Percentiles rank a stretch among this genome's conserved stretches.
Evolutionary conservation across 495 filamentous ascomycete genomes (phyloP).

Genomic region (Cenococcum geophilum): DNA sequence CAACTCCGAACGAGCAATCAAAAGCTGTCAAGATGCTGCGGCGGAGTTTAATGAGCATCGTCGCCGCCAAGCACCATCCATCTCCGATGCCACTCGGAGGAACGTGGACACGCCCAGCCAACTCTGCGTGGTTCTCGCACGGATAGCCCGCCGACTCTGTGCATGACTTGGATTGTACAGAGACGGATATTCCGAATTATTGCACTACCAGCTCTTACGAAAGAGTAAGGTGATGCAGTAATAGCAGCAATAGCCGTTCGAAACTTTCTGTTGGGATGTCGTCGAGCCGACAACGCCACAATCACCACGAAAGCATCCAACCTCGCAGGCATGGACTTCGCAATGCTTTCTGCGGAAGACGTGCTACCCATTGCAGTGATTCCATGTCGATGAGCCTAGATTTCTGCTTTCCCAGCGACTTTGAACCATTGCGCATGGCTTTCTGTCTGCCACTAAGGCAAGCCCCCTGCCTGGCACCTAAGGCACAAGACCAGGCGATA

Average conservation of each 20-base stretch:
- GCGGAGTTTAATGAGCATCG: background rate
- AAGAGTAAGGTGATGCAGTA: background rate
- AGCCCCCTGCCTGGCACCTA: background rate
- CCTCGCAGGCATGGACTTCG: background rate
- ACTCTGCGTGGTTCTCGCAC: background rate
- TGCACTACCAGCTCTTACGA: background rate
- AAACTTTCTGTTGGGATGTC: background rate
- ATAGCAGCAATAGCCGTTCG: background rate
- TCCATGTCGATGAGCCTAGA: background rate
- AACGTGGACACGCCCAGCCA: background rate
- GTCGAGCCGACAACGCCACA: background rate
- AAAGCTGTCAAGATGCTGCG: background rate
- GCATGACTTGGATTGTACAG: background rate
- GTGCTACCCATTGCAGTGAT: background rate
- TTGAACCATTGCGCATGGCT: background rate
- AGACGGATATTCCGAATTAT: background rate
- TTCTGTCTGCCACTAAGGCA: conserved; percentile 2
- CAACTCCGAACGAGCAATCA: background rate
- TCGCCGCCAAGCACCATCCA: background rate
- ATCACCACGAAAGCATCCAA: background rate
- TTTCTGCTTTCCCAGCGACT: background rate
- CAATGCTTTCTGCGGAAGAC: background rate
- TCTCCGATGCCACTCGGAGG: background rate
- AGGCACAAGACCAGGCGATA: background rate
- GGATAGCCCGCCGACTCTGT: background rate